A percentile compares a stretch with the other conserved stretches of the same genome.
Conservation (phyloP, 768 basidiomycete species). For the Pleurotus ostreatus region DNA sequence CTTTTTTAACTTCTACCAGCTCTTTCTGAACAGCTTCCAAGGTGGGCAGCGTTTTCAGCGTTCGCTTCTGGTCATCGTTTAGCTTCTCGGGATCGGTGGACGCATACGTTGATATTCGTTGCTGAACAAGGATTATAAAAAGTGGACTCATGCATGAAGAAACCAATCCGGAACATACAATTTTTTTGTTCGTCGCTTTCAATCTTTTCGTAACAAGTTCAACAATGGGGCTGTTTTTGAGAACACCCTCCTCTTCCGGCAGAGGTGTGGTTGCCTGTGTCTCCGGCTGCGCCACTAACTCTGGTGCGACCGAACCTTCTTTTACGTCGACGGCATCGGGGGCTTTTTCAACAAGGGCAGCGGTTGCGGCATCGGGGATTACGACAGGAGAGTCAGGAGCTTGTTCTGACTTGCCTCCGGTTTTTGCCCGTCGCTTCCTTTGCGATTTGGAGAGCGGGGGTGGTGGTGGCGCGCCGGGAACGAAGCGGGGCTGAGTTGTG, state of each 20-base stretch:
- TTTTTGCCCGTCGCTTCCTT: conserved; percentile 60
- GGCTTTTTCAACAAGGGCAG: conserved; percentile 44
- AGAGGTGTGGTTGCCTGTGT: conserved; percentile 31
- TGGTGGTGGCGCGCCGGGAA: conserved; percentile 77
- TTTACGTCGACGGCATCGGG: conserved; percentile 44
- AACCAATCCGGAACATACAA: conserved; percentile 43
- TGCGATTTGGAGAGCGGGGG: conserved; percentile 55
- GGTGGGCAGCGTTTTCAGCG: conserved; percentile 65
- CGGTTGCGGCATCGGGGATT: conserved; percentile 41
- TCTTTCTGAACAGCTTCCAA: conserved; percentile 82
- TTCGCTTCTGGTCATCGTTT: conserved; percentile 84
- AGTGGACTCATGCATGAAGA: background rate
- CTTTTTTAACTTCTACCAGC: conserved; percentile 78
- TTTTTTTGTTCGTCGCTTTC: conserved; percentile 78
- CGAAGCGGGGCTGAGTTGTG: conserved; percentile 41
- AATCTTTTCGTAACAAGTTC: conserved; percentile 79
- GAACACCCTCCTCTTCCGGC: conserved; percentile 39
- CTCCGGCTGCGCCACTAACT: conserved; percentile 38
- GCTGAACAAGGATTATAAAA: conserved; percentile 33
- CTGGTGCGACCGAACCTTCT: conserved; percentile 42
- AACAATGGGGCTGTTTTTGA: conserved; percentile 65
- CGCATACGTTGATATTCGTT: conserved; percentile 70
- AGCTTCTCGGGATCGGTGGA: conserved; percentile 64
- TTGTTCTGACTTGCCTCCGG: conserved; percentile 6
- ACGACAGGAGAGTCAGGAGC: conserved; percentile 43